Conservation (phyloP, 495 filamentous ascomycete species). For the Articulospora tetracladia region DNA sequence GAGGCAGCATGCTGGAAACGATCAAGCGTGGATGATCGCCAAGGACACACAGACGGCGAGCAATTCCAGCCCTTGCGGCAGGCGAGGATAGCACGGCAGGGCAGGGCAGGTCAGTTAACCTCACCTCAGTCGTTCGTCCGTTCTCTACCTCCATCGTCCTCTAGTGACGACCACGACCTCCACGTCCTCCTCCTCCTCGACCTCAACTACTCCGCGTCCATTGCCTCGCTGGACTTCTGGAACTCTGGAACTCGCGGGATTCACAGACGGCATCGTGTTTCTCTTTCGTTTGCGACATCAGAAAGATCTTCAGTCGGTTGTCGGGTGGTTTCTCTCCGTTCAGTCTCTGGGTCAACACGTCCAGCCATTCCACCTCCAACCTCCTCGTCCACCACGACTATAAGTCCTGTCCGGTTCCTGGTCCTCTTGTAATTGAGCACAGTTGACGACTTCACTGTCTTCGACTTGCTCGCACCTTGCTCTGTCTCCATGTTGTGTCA, state of each 20-base stretch:
- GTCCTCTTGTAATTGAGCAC: neutral
- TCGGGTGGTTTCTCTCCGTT: neutral
- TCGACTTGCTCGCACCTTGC: slow-evolving; percentile 15
- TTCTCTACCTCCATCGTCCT: neutral
- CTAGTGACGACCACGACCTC: neutral
- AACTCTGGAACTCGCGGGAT: neutral
- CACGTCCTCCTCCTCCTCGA: neutral
- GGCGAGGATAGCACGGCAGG: no score
- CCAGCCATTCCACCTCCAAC: neutral
- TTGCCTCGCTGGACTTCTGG: neutral
- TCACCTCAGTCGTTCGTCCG: neutral
- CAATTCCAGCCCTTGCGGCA: neutral
- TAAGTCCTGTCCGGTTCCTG: neutral
- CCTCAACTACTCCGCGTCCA: neutral
- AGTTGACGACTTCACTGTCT: slow-evolving; percentile 26
- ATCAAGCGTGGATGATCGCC: neutral
- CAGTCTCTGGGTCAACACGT: neutral
- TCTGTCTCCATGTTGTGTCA: slow-evolving; percentile 10
- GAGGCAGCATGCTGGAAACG: neutral
- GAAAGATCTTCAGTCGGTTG: neutral
- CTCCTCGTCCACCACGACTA: no score
- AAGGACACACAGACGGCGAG: neutral
- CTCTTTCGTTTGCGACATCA: neutral
- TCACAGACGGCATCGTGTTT: neutral
- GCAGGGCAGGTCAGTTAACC: no score